phyloP scores from a whole-genome alignment of 345 rosid genomes.

The Boechera divaricarpa region DNA sequence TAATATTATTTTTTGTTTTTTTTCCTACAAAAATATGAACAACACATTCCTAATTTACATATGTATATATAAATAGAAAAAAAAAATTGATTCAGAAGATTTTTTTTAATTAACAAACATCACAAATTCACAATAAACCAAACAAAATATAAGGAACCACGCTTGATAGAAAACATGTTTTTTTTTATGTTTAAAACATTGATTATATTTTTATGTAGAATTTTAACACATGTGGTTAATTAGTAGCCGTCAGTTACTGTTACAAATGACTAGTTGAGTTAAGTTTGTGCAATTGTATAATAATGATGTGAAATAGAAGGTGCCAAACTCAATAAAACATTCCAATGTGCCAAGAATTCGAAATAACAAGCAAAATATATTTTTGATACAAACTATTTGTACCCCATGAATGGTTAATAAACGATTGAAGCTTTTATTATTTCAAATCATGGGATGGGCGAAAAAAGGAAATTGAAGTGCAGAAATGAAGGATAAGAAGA shows the following conservation, averaged over 20 bases:
- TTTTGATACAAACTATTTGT: conserved; percentile 11
- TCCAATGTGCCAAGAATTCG: background rate
- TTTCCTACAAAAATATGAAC: too few species aligned
- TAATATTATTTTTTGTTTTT: too few species aligned
- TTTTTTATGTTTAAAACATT: too few species aligned
- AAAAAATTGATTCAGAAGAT: too few species aligned
- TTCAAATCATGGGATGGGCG: conserved; percentile 31
- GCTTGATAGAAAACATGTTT: too few species aligned
- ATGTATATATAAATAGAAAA: too few species aligned
- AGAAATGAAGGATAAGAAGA: conserved; percentile 38
- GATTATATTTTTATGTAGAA: too few species aligned
- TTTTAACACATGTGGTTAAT: background rate
- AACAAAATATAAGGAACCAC: too few species aligned
- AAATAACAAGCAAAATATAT: background rate
- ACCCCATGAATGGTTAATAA: conserved; percentile 12
- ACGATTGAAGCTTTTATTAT: background rate
- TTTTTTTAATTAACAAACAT: too few species aligned
- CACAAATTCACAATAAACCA: too few species aligned
- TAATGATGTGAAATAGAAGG: background rate
- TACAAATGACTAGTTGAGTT: background rate
- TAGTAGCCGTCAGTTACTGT: background rate
- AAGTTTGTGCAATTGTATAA: background rate
- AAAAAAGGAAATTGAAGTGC: conserved; percentile 27
- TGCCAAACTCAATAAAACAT: background rate
- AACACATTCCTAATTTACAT: too few species aligned